These are phyloP conservation scores for Eutypella sp. DNA, from an alignment of 2,329 filamentous ascomycete genomes.

Conservation along the genomic window DNA sequence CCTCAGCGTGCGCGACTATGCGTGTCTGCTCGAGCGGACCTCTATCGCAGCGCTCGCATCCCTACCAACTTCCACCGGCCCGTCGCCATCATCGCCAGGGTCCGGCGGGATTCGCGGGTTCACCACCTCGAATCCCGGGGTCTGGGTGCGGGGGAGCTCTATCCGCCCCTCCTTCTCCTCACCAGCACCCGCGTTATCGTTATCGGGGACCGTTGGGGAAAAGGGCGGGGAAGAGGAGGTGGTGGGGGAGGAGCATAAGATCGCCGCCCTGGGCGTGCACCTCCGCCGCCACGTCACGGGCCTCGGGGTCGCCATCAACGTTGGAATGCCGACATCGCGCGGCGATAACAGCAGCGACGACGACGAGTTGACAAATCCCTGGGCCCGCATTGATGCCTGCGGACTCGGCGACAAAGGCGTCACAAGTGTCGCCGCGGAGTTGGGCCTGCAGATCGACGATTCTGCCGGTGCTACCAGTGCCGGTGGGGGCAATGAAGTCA, in stretches of 20 bases:
- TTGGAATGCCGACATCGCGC: conserved; percentile 52
- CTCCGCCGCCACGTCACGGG: conserved; percentile 76
- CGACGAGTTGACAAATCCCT: conserved; percentile 40
- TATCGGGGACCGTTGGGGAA: no score
- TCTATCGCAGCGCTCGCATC: conserved; percentile 70
- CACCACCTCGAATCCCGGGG: conserved; percentile 73
- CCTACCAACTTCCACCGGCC: no score
- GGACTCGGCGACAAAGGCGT: conserved; percentile 74
- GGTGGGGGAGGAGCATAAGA: conserved; percentile 54
- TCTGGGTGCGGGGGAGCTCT: conserved; percentile 74
- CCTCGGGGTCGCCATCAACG: conserved; percentile 78
- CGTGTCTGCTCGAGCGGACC: conserved; percentile 70
- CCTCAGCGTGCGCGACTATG: conserved; percentile 70
- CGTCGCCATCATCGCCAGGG: no score
- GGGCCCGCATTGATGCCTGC: conserved; percentile 79
- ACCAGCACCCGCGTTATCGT: no score
- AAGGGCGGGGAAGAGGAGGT: conserved; percentile 13
- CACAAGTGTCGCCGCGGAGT: conserved; percentile 64
- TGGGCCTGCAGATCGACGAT: conserved; percentile 9
- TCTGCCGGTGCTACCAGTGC: not conserved
- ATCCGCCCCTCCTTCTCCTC: no score
- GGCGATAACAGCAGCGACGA: not conserved
- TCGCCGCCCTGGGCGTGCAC: conserved; percentile 90
- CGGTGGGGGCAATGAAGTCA: not conserved
- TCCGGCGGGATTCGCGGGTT: conserved; percentile 57